Percentiles rank a stretch among this genome's conserved stretches.
phyloP scores from a whole-genome alignment of 768 basidiomycete genomes.

The Pilatotrama ljubarskyi region DNA sequence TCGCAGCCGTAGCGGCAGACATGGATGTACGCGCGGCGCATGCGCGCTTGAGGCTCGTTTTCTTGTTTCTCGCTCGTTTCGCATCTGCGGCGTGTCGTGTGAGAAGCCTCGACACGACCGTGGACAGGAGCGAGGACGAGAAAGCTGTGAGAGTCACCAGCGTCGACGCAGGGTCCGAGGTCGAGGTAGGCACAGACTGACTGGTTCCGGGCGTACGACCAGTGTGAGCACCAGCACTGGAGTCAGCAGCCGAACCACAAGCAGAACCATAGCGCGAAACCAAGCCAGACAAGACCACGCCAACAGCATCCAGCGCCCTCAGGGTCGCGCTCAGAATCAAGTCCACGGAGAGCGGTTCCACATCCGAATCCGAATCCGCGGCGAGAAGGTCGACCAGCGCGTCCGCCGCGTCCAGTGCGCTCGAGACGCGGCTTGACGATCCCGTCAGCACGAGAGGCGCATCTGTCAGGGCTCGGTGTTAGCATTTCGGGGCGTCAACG shows the following conservation, averaged over 20 bases:
- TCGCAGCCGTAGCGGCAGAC: background rate
- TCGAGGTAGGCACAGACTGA: background rate
- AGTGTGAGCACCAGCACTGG: background rate
- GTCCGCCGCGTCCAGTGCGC: conserved; percentile 8
- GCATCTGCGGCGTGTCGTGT: background rate
- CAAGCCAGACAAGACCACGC: background rate
- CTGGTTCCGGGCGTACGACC: background rate
- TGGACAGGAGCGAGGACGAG: background rate
- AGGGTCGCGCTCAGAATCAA: background rate
- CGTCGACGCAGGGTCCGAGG: background rate
- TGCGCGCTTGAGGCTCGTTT: background rate
- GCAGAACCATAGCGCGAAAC: background rate
- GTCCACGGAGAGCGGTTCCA: background rate
- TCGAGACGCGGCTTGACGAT: background rate
- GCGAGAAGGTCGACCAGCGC: conserved; percentile 1
- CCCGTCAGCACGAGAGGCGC: background rate
- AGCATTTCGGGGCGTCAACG: background rate
- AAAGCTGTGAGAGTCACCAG: background rate
- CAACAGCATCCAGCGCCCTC: conserved; percentile 2
- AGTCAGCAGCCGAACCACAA: background rate
- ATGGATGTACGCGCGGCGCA: background rate
- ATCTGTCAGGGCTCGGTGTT: background rate
- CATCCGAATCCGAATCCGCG: background rate
- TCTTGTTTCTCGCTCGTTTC: background rate
- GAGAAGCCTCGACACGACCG: conserved; percentile 2